Base-by-base conservation (phyloP, 495 filamentous ascomycete genomes). In the Penicillium salamii region DNA sequence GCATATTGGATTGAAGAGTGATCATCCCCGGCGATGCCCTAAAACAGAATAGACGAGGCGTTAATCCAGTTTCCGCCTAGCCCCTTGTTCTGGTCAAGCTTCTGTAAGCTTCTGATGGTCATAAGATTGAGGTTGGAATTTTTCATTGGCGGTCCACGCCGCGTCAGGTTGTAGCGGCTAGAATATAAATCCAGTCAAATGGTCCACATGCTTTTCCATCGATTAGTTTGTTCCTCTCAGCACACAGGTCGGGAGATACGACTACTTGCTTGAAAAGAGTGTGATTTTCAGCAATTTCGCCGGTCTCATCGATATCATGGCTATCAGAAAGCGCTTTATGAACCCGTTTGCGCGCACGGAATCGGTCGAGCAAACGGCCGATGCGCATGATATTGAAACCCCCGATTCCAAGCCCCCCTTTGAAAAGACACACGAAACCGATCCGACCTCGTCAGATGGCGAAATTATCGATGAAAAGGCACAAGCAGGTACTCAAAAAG, bases 291-390 rank as follows among this genome's bases (percentile, higher is more conserved):
- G n/a, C n/a, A n/a, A n/a, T n/a, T n/a, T n/a, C n/a, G n/a, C n/a
- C n/a, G n/a, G n/a, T n/a, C n/a, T 24, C 2, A 14, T 18, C 20
- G 33, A 38, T 15, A 42, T 20, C 12, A 52, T 52, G 49, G 36
- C 49, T 11, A 15, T 52, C 24, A 39, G 49, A 46, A 52, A 52
- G 28, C 49, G 49, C 7, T 46, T 52, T 34, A 33, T 52, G 23
- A 46, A 52, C 24, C 41, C 49, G 14, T 52, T 46, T 11, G 19
- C 18, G 26, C 33, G 24, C 12, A 46, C n/a, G 19, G 23, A 15
- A 9, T 46, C 49, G 5, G 6, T 15, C 34, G 23, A 24, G 7
- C 21, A 52, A 28, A 7, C 26, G 11, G 9, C 15, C 7, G n/a
- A 34, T 15, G 1, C 11, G 3, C 13, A 13, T 3, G 49, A 41